These are phyloP conservation scores for Cylindrodendrum hubeiense DNA, from an alignment of 2,329 filamentous ascomycete species.

Conservation along the genomic window DNA sequence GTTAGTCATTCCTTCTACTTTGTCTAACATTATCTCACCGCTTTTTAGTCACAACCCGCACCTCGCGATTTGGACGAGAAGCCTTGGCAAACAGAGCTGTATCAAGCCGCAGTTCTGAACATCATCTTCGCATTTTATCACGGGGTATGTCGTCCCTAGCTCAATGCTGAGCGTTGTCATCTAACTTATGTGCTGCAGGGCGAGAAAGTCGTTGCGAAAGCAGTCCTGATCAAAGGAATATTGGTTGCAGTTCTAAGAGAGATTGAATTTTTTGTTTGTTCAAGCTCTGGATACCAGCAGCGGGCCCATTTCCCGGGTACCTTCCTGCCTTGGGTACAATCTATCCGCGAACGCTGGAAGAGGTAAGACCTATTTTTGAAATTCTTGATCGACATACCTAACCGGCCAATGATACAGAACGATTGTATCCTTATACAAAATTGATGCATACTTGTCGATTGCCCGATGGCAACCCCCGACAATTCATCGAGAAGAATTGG, in stretches of 20 bases:
- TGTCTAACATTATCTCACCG: background rate
- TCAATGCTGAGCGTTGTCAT: rapidly evolving
- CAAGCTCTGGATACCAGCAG: constrained; percentile 51
- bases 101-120: constrained; percentile 52
- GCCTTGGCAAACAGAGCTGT: constrained; percentile 48
- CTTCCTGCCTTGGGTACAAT: constrained; percentile 52
- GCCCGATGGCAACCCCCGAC: constrained; percentile 47
- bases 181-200: constrained; percentile 43
- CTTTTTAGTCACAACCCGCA: constrained; percentile 32
- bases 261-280: constrained; percentile 51
- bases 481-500: constrained; percentile 53
- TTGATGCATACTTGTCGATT: constrained; percentile 54
- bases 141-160: constrained; percentile 40
- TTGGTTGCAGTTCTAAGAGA: constrained; percentile 51
- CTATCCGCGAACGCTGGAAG: constrained; percentile 50
- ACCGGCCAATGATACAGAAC: constrained; percentile 44
- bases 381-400: background rate
- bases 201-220: constrained; percentile 47
- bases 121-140: constrained; percentile 55
- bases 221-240: constrained; percentile 50
- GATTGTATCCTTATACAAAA: constrained; percentile 50
- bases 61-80: constrained; percentile 28
- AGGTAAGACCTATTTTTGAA: constrained; percentile 42
- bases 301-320: constrained; percentile 51
- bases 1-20: constrained; percentile 33